Evolutionary conservation across 495 filamentous ascomycete genomes (phyloP), one percentile per base, ranked within the genome.

Genomic region (Pseudoneurospora amorphoporcata): DNA sequence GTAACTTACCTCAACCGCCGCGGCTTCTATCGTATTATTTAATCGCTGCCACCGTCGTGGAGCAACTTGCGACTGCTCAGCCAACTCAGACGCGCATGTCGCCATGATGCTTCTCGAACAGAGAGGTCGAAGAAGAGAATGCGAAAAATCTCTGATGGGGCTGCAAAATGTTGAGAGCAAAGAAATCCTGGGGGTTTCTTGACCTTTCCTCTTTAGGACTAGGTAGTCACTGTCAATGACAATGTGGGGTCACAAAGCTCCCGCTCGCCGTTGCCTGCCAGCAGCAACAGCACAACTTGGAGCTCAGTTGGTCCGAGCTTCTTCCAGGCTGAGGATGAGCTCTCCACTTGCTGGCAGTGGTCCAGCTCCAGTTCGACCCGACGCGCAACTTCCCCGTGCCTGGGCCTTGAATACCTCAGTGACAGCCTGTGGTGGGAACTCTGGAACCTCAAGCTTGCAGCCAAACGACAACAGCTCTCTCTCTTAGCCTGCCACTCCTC

Each of bases 331-430:
- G 70, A 41, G 73, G 74, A 65, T 69, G 72, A 76, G 72, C 68
- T 42, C 32, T 69, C 72, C 53, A 71, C 72, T 58, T 42, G 69
- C 47, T 19, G 70, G 8, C 71, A 43, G 68, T 61, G 53, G 72
- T 69, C 70, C 68, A 65, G 72, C 71, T 71, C 70, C 45, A 58
- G 69, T 38, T 73, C 75, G 78, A 82, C 80, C 76, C 80, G 80
- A 82, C 80, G 77, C 80, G 80, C 80, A 82, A 80, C 78, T 78
- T 69, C 75, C 72, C 76, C 73, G 75, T 76, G 75, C 75, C 75
- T 77, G 73, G 69, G 70, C 69, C 39, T 38, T 17, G 68, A 70
- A 70, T n/a, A n/a, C n/a, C n/a, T n/a, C 39, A 38, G 72, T 75
- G 75, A 73, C 75, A 65, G 53, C 53, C 53, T 35, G 53, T 76